Percentiles rank a stretch among this genome's conserved stretches.
Evolutionary conservation across 805 yeast genomes (phyloP).

Genomic region (Schwanniomyces sp.): DNA sequence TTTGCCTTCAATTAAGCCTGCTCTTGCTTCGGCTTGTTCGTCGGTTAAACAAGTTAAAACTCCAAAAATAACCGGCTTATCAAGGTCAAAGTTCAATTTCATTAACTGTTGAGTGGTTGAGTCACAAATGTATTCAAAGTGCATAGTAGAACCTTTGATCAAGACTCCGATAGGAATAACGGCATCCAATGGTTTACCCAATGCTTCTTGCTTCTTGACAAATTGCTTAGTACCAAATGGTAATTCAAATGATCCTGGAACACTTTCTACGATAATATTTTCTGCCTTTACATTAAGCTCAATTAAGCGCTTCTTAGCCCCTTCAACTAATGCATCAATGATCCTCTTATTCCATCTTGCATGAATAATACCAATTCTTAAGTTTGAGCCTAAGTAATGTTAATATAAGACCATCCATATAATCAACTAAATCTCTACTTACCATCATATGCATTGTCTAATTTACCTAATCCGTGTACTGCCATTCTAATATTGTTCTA

Average conservation of each 20-base stretch:
- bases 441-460: slow-evolving; percentile 71
- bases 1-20: slow-evolving; percentile 73
- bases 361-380: slow-evolving; percentile 84
- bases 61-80: slow-evolving; percentile 88
- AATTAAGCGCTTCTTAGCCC: slow-evolving; percentile 62
- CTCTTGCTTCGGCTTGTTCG: slow-evolving; percentile 90
- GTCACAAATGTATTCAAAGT: slow-evolving; percentile 95
- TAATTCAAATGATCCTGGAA: slow-evolving; percentile 94
- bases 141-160: slow-evolving; percentile 97
- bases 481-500: slow-evolving; percentile 55
- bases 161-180: slow-evolving; percentile 91
- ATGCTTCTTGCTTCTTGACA: slow-evolving; percentile 40
- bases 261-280: slow-evolving; percentile 78
- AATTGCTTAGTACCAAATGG: slow-evolving; percentile 75
- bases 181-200: slow-evolving; percentile 66
- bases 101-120: slow-evolving; percentile 82
- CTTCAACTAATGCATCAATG: slow-evolving; percentile 76
- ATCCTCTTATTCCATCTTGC: slow-evolving; percentile 92
- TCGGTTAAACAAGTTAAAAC: slow-evolving; percentile 90
- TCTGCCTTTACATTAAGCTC: slow-evolving; percentile 71
- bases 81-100: slow-evolving; percentile 69
- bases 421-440: slow-evolving; percentile 10
- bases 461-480: slow-evolving; percentile 74
- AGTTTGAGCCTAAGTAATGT: slow-evolving; percentile 41
- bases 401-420: neutral